Percentiles rank a stretch among this genome's conserved stretches.
Conservation (phyloP, 1,284 basidiomycete genomes). For the Fomitopsis pinicola region DNA sequence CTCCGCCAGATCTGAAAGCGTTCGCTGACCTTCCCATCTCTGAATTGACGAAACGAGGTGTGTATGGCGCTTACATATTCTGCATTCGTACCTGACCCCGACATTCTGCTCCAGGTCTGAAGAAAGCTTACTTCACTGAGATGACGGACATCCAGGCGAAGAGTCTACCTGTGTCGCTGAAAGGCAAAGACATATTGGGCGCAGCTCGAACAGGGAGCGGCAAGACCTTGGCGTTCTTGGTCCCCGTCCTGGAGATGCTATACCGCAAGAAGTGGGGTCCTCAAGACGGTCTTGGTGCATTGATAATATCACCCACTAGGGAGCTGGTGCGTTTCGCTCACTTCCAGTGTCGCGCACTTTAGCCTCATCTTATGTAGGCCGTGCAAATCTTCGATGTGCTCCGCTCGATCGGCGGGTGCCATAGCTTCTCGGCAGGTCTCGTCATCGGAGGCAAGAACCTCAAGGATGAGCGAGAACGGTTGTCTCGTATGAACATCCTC, state of each 20-base stretch:
- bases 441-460: conserved; percentile 97
- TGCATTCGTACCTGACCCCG: neutral
- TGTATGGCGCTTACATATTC: conserved; percentile 12
- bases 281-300: conserved; percentile 83
- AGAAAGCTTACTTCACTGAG: conserved; percentile 79
- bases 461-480: conserved; percentile 87
- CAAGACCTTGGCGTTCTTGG: conserved; percentile 81
- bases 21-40: conserved; percentile 74
- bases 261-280: conserved; percentile 78
- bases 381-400: conserved; percentile 98
- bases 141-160: conserved; percentile 83
- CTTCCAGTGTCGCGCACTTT: neutral
- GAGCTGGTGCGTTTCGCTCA: conserved; percentile 66
- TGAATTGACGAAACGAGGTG: conserved; percentile 62
- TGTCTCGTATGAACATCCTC: conserved; percentile 95
- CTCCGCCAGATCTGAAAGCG: conserved; percentile 40
- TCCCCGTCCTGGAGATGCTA: conserved; percentile 74
- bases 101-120: conserved; percentile 52
- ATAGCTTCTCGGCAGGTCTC: conserved; percentile 91
- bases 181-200: conserved; percentile 70
- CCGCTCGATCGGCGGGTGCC: conserved; percentile 86
- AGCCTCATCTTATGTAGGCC: conserved; percentile 46
- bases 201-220: conserved; percentile 81
- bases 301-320: conserved; percentile 93
- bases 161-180: conserved; percentile 60